phyloP scores from a whole-genome alignment of 352 stramenopile genomes.

The Phytopythium litorale region DNA sequence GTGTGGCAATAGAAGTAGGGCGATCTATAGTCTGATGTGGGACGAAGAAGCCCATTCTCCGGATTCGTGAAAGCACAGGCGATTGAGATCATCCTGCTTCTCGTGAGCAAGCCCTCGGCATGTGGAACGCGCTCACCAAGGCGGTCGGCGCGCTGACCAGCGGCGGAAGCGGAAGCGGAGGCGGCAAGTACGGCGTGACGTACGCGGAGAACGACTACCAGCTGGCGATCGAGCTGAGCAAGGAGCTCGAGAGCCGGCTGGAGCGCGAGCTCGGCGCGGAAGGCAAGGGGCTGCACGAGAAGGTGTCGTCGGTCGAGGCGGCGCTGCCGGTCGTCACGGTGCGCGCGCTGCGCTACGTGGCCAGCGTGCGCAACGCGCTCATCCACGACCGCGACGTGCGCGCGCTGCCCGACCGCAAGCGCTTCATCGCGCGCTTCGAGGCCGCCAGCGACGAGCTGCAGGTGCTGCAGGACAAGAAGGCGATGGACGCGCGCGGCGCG shows the following conservation, averaged over 20 bases:
- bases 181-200: neutral
- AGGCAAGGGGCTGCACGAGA: conserved; percentile 74
- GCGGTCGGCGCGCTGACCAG: neutral
- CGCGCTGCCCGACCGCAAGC: conserved; percentile 45
- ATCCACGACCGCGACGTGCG: conserved; percentile 73
- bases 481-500: conserved; percentile 16
- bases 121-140: neutral
- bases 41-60: too few relatives aligned
- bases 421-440: conserved; percentile 67
- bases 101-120: neutral
- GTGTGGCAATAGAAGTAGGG: too few relatives aligned
- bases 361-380: conserved; percentile 76
- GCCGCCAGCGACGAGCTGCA: conserved; percentile 56
- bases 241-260: conserved; percentile 74
- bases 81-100: too few relatives aligned
- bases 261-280: conserved; percentile 58
- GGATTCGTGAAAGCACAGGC: too few relatives aligned
- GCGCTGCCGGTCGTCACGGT: conserved; percentile 46
- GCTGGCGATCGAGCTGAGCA: conserved; percentile 76
- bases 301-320: conserved; percentile 40
- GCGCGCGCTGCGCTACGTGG: conserved; percentile 71
- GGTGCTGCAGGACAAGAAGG: conserved; percentile 55
- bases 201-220: conserved; percentile 64
- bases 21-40: too few relatives aligned
- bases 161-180: neutral